Conservation (phyloP, 2,329 filamentous ascomycete genomes). For the Periconia digitata region DNA sequence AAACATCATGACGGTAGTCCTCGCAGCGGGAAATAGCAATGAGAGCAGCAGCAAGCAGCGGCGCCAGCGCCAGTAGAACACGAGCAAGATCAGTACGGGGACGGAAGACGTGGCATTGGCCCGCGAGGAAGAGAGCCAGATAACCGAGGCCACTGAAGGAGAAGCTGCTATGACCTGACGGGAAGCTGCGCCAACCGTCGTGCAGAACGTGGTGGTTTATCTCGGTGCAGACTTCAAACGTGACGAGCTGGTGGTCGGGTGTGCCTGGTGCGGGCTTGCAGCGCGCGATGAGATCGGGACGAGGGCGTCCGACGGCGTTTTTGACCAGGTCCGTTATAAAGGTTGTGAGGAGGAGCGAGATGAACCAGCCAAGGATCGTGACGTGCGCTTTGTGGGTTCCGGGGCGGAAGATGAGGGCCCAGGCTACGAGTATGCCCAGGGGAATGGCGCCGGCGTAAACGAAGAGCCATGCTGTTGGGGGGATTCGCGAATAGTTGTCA, state of each 20-base stretch:
- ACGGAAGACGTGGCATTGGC: slow-evolving; percentile 62
- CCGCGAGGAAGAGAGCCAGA: slow-evolving; percentile 68
- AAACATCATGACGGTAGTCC: slow-evolving; percentile 66
- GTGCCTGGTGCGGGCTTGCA: slow-evolving; percentile 71
- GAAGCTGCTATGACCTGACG: slow-evolving; percentile 78
- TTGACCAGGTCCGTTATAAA: slow-evolving; percentile 88
- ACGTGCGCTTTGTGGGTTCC: slow-evolving; percentile 80
- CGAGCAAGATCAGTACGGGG: slow-evolving; percentile 60
- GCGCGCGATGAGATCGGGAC: slow-evolving; percentile 85
- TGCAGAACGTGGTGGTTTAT: slow-evolving; percentile 69
- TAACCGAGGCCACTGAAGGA: slow-evolving; percentile 79
- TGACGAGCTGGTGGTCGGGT: slow-evolving; percentile 58
- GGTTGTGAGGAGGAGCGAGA: slow-evolving; percentile 70
- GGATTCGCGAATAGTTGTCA: slow-evolving; percentile 6
- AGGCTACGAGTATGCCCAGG: slow-evolving; percentile 64
- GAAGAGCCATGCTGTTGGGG: slow-evolving; percentile 65
- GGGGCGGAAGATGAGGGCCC: slow-evolving; percentile 64
- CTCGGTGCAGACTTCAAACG: slow-evolving; percentile 72
- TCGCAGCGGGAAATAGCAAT: slow-evolving; percentile 64
- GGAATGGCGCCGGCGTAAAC: slow-evolving; percentile 77
- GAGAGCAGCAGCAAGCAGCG: slow-evolving; percentile 59
- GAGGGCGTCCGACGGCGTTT: slow-evolving; percentile 78
- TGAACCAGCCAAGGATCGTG: slow-evolving; percentile 77
- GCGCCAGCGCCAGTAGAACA: slow-evolving; percentile 57
- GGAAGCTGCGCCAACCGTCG: slow-evolving; percentile 83